Percentiles rank a stretch among this genome's conserved stretches.
Evolutionary conservation across 441 rosid species (phyloP).

Genomic region (Brassica balearica): DNA sequence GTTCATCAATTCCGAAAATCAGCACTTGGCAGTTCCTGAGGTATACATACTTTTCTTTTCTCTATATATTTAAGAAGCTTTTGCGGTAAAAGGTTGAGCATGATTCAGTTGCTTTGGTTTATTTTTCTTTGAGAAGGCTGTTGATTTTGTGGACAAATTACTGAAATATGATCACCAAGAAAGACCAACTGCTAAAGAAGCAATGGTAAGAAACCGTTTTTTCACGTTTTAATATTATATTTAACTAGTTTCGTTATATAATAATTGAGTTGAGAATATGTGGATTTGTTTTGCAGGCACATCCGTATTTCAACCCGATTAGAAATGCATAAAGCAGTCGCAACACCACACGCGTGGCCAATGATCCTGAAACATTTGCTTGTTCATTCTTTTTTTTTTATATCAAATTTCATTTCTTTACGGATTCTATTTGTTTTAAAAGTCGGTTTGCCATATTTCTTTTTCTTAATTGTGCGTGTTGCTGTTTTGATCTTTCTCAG

Average conservation of each 20-base stretch:
- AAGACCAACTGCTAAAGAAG: conserved; percentile 98
- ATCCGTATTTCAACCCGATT: conserved; percentile 79
- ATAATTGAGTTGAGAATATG: neutral
- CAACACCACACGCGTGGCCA: conserved; percentile 57
- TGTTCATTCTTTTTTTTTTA: neutral
- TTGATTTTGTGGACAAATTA: conserved; percentile 95
- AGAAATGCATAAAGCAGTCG: conserved; percentile 86
- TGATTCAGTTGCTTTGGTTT: neutral
- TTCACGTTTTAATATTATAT: neutral
- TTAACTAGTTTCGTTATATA: neutral
- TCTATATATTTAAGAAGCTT: neutral
- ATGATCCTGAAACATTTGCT: conserved; percentile 27
- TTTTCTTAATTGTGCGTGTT: conserved; percentile 13
- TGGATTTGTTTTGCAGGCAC: conserved; percentile 25
- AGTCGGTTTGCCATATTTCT: conserved; percentile 1
- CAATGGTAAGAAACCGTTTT: conserved; percentile 64
- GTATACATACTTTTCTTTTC: neutral
- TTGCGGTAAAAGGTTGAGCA: neutral
- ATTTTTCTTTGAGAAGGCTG: conserved; percentile 59
- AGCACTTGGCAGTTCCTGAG: conserved; percentile 87
- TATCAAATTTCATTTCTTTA: conserved; percentile 21
- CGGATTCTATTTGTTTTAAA: conserved; percentile 36
- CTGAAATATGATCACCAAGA: conserved; percentile 97
- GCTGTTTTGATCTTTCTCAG: neutral
- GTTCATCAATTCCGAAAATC: conserved; percentile 86